Evolutionary conservation across 2,329 filamentous ascomycete genomes (phyloP).

Genomic region (Dactylonectria estremocensis): DNA sequence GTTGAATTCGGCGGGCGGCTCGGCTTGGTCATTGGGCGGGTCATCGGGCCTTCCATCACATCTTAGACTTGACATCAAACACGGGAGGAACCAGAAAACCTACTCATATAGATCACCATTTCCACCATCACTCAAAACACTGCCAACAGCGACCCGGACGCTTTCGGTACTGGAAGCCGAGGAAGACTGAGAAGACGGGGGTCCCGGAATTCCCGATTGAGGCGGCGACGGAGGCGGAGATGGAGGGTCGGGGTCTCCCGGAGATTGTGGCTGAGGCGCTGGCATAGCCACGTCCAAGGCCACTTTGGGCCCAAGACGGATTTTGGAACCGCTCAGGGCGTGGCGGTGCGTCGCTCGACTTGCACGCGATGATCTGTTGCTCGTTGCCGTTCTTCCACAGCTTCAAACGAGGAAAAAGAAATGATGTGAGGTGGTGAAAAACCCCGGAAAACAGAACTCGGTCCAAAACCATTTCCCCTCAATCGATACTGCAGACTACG

Average conservation of each 20-base stretch:
- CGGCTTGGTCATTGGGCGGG: background rate
- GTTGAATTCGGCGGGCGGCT: constrained; percentile 1
- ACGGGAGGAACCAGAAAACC: background rate
- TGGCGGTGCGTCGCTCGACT: background rate
- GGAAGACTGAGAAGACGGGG: background rate
- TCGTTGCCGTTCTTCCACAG: background rate
- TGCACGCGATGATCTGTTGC: background rate
- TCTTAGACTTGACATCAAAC: constrained; percentile 4
- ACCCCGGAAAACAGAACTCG: background rate
- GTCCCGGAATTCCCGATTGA: background rate
- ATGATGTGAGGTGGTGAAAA: background rate
- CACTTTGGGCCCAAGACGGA: background rate
- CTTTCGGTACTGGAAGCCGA: constrained; percentile 10
- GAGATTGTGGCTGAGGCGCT: constrained; percentile 12
- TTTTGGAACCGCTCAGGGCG: background rate
- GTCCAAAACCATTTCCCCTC: background rate
- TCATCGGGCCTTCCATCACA: background rate
- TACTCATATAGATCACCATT: background rate
- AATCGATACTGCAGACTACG: background rate
- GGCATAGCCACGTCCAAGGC: background rate
- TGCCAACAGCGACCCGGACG: constrained; percentile 11
- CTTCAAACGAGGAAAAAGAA: background rate
- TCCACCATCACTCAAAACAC: background rate
- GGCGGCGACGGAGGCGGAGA: background rate
- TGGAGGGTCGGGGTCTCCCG: background rate